Base-by-base conservation (phyloP, 2,329 filamentous ascomycete species). In the Fusarium sublunatum region DNA sequence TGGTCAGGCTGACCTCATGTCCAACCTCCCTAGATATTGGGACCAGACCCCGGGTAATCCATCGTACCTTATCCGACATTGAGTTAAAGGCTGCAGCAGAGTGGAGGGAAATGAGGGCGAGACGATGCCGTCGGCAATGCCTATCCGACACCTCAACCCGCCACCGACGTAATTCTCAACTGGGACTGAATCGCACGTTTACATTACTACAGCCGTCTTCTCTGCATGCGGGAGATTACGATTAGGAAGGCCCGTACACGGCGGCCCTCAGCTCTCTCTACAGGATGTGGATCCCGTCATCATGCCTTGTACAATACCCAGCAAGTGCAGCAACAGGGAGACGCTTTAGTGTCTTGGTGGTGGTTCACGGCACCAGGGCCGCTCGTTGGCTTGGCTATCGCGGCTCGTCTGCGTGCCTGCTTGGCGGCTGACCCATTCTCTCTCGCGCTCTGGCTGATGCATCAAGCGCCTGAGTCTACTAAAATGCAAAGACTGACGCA, bases 121-220 rank as follows among this genome's bases (percentile, higher is more conserved):
- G 15, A 39, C 36, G 56, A 67, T 71, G 69, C 69, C 69, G 69
- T 50, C 69, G 69, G 69, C 69, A 71, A 44, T 46, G 41, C 53
- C 50, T 44, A 62, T 63, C 58, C 61, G 69, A 67, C 52, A 66
- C 46, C 53, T 53, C 39, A 41, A 41, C 29, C 69, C 61, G 69
- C 69, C 69, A 71, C 69, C 69, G 67, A 71, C 69, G 69, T 70
- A 71, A 71, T 62, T 34, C 28, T 22, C 52, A 49, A 36, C 38
- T 49, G 36, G 46, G 40, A 29, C 58, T 64, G 65, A 68, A 66
- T 70, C 55, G 57, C 50, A 62, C 41, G 39, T 63, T 60, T 53
- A 40, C 48, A 48, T 32, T 32, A 35, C 40, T 34, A 29, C 41
- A 40, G 44, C 46, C 48, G 35, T 47, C 8, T 19, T 19, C 34